A percentile compares a stretch with the other conserved stretches of the same genome.
These are phyloP conservation scores for Arachis stenosperma DNA, from an alignment of 306 rosid species.

Conservation along the genomic window DNA sequence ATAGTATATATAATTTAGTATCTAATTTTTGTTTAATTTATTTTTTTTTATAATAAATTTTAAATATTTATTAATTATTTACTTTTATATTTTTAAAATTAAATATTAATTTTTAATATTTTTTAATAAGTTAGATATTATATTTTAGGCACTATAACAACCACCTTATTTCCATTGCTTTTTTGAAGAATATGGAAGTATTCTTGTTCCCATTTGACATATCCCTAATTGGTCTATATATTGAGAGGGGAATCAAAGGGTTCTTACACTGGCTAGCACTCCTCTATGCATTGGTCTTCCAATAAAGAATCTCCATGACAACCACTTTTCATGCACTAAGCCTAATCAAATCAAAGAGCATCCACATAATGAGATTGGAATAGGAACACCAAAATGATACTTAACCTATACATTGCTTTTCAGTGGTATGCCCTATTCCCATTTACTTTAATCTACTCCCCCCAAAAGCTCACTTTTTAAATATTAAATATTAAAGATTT, in stretches of 20 bases:
- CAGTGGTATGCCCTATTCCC: constrained; percentile 63
- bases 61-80: no score
- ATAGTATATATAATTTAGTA: no score
- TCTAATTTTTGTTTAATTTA: no score
- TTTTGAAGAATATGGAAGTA: constrained; percentile 28
- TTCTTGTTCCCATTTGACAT: constrained; percentile 40
- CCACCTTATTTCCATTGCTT: constrained; percentile 9
- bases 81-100: no score
- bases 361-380: constrained; percentile 21
- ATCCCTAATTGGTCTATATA: constrained; percentile 36
- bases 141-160: no score
- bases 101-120: no score
- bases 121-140: no score
- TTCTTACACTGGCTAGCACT: background rate
- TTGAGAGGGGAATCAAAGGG: constrained; percentile 35
- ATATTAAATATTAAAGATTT: constrained; percentile 1
- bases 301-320: constrained; percentile 41
- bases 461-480: constrained; percentile 61
- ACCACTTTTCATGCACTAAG: constrained; percentile 30
- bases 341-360: constrained; percentile 32
- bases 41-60: no score
- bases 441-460: constrained; percentile 48
- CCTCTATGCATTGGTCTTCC: constrained; percentile 28
- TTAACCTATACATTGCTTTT: constrained; percentile 22
- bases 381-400: constrained; percentile 31